These are phyloP conservation scores for Macrophomina tecta DNA, from an alignment of 2,329 filamentous ascomycete genomes.

Conservation along the genomic window DNA sequence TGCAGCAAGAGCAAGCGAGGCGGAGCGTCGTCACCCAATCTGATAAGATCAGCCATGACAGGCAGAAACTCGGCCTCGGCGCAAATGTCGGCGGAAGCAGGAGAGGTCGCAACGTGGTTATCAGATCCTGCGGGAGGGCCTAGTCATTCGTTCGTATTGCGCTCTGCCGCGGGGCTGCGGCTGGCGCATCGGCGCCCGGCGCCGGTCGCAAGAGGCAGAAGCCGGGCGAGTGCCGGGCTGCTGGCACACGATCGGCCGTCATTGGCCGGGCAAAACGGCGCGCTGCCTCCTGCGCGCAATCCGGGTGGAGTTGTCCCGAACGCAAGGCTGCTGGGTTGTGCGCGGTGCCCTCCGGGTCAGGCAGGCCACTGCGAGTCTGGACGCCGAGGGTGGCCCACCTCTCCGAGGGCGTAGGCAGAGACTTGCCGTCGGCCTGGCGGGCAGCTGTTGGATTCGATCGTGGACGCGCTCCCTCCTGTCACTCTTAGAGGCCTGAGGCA, in stretches of 20 bases:
- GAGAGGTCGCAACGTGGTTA: constrained; percentile 6
- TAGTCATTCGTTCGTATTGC: not conserved
- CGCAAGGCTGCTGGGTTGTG: not conserved
- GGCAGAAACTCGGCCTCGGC: not conserved
- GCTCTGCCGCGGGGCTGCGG: not conserved
- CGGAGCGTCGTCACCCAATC: not conserved
- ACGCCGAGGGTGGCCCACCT: not conserved
- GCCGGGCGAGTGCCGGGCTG: not conserved
- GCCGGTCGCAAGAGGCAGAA: not conserved
- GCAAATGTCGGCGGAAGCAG: constrained; percentile 1
- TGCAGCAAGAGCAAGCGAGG: constrained; percentile 8
- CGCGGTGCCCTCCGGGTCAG: not conserved
- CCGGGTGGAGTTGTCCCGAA: constrained; percentile 3
- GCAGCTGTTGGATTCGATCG: not conserved
- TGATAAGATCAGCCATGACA: constrained; percentile 22
- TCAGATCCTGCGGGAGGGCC: constrained; percentile 7
- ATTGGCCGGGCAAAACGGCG: not conserved
- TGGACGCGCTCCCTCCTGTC: constrained; percentile 2
- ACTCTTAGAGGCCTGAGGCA: not conserved
- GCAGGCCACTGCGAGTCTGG: not conserved
- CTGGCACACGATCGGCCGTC: not conserved
- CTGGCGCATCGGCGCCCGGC: not conserved
- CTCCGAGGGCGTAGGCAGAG: not conserved
- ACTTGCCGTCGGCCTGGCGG: not conserved
- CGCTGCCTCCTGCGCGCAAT: not conserved